Base-by-base conservation (phyloP, 2,329 filamentous ascomycete genomes). In the Colletotrichum sp. region DNA sequence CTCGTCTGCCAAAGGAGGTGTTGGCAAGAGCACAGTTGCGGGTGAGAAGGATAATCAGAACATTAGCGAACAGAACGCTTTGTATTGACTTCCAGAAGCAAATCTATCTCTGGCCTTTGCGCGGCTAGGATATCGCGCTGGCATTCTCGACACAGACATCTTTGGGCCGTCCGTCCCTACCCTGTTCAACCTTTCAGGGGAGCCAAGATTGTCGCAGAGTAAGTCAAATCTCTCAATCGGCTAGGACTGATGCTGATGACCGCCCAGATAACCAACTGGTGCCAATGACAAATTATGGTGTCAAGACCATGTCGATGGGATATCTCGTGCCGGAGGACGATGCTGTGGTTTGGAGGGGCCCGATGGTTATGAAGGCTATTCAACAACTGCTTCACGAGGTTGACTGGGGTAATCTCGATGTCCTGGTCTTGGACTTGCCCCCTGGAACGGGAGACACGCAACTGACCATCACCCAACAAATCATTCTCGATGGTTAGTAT, bases 261-360 rank as follows among this genome's bases (percentile, higher is more conserved):
- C 28, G 8, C 5, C 6, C 77, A 95, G 92, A 94, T 79, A 96
- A 96, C 81, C 93, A 96, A 80, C 90, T 99, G 5, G 82, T 98
- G 3, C 97, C 97, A 0, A 86, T 99, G 28, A 96, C 94, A 27
- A 98, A 98, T 82, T 98, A 98, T 87, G 97, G 97, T 55, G 91
- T 99, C 72, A 98, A 98, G 85, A 98, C 96, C 71, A 99, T 99
- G 97, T 98, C 96, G 0, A 98, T 99, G 95, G 97, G 97, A 66
- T 98, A 98, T 79, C 90, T 99, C 1, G 92, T 98, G 2, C 91
- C 91, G 25, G 93, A 95, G 78, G 90, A 92, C 13, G 94, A 95
- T 7, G 95, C 96, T 0, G 94, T 99, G 19, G 96, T 97, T 36
- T 99, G 97, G 97, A 92, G 97, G 68, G 97, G 97, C 0, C 90